Evolutionary conservation across 2,329 filamentous ascomycete genomes (phyloP).

Genomic region (Dothiorella sarmentorum): DNA sequence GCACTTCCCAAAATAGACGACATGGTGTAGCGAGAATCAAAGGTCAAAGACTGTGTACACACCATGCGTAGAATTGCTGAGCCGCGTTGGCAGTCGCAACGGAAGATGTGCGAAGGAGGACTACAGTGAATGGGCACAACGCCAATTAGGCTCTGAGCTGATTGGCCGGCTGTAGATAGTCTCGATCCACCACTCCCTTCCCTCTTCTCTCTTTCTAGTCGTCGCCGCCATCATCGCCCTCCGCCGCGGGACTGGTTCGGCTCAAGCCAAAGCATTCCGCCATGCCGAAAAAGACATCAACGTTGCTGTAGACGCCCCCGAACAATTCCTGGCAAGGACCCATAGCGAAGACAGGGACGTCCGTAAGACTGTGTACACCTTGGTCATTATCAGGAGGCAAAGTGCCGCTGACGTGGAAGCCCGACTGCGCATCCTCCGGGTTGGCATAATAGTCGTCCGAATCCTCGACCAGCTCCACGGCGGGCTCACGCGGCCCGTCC

Average conservation of each 20-base stretch:
- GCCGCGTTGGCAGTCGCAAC: slow-evolving; percentile 1
- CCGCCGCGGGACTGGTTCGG: neutral
- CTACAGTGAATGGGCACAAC: neutral
- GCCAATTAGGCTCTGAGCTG: neutral
- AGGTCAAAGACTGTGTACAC: no score
- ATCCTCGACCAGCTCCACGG: slow-evolving; percentile 52
- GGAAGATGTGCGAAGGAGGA: neutral
- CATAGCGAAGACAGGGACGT: slow-evolving; percentile 63
- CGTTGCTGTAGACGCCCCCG: slow-evolving; percentile 65
- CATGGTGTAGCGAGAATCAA: no score
- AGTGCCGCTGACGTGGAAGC: slow-evolving; percentile 74
- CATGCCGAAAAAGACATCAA: slow-evolving; percentile 74
- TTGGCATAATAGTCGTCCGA: slow-evolving; percentile 63
- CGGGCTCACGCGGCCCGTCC: slow-evolving; percentile 60
- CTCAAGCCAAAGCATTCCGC: slow-evolving; percentile 54
- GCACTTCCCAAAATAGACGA: no score
- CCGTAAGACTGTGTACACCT: slow-evolving; percentile 45
- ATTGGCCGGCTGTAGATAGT: neutral
- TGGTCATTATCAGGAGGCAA: slow-evolving; percentile 60
- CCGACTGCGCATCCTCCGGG: slow-evolving; percentile 61
- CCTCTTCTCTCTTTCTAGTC: neutral
- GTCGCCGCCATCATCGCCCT: neutral
- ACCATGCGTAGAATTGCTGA: no score
- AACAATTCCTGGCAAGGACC: slow-evolving; percentile 78
- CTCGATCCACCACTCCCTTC: neutral